Conservation (phyloP, 352 stramenopile genomes). For the Phytophthora pluvialis region DNA sequence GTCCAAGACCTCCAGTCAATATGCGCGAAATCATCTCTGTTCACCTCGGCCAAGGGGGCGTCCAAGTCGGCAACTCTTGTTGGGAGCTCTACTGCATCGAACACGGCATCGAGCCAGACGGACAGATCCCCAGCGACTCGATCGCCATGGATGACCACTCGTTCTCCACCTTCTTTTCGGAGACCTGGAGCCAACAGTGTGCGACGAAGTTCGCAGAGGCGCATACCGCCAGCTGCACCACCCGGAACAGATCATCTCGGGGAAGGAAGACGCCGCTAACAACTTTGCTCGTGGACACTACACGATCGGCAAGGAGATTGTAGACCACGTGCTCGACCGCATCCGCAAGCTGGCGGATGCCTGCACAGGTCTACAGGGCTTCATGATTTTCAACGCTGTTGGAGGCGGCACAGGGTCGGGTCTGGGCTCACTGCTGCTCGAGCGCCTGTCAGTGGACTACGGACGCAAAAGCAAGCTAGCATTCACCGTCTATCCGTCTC, state of each 20-base stretch:
- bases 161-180: conserved; percentile 10
- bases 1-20: not conserved
- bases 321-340: conserved; percentile 96
- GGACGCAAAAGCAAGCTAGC: conserved; percentile 9
- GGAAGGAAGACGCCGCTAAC: conserved; percentile 90
- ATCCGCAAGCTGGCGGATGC: conserved; percentile 97
- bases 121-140: not conserved
- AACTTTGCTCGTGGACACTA: conserved; percentile 93
- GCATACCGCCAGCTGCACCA: conserved; percentile 97
- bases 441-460: conserved; percentile 3
- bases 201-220: conserved; percentile 96
- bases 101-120: conserved; percentile 90
- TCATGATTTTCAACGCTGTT: conserved; percentile 58
- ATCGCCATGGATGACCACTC: not conserved
- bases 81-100: conserved; percentile 51
- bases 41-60: conserved; percentile 7
- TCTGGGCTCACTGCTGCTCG: conserved; percentile 3
- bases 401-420: conserved; percentile 11
- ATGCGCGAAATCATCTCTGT: conserved; percentile 7
- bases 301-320: conserved; percentile 94
- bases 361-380: conserved; percentile 97
- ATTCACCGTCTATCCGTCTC: conserved; percentile 4
- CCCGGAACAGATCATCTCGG: conserved; percentile 48
- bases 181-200: conserved; percentile 94
- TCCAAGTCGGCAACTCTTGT: conserved; percentile 66